Evolutionary conservation across 2,329 filamentous ascomycete genomes (phyloP).

Genomic region (Tolypocladium tropicale): DNA sequence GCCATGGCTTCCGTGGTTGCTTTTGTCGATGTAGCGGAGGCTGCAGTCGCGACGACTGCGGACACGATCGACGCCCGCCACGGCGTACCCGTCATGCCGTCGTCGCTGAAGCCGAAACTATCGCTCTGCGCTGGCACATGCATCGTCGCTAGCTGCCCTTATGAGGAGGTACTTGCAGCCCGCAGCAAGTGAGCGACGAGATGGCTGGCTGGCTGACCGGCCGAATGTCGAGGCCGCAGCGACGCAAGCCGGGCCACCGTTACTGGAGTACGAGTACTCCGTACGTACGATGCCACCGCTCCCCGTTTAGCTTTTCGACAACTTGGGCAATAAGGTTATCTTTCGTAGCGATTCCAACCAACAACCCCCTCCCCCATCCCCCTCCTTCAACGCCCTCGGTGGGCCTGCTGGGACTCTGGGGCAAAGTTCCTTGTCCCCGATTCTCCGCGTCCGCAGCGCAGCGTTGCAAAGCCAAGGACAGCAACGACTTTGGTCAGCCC

Average conservation of each 20-base stretch:
- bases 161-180: too few species aligned
- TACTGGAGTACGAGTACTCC: too few species aligned
- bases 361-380: too few species aligned
- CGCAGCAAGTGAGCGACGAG: neutral
- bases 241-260: too few species aligned
- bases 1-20: neutral
- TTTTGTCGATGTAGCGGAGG: neutral
- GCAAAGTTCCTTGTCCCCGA: neutral
- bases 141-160: too few species aligned
- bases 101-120: neutral
- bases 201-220: neutral
- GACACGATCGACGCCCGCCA: neutral
- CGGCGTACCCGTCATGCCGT: neutral
- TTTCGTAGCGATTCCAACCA: neutral
- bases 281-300: too few species aligned
- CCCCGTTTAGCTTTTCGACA: neutral
- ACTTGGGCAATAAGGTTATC: neutral
- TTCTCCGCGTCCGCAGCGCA: neutral
- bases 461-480: neutral
- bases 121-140: neutral
- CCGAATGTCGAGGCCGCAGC: too few species aligned
- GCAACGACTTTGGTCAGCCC: neutral
- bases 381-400: neutral
- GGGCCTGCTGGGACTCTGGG: neutral
- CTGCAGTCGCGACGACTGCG: neutral